Percentiles rank a stretch among this genome's conserved stretches.
phyloP scores from a whole-genome alignment of 768 basidiomycete genomes.

The Termitomyces sp. region DNA sequence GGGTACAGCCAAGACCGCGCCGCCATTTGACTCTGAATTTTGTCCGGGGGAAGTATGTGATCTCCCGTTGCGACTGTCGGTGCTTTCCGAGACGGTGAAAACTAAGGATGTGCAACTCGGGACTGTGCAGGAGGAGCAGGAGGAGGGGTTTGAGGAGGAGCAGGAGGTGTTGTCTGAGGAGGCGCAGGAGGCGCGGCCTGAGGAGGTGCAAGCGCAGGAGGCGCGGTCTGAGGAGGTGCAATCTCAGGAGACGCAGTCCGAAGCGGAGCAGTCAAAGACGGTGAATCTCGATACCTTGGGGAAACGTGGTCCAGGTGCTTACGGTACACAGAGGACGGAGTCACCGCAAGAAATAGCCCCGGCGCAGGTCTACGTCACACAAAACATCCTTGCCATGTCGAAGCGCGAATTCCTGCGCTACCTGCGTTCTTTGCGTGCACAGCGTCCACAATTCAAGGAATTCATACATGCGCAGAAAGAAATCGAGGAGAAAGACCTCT shows the following conservation, averaged over 20 bases:
- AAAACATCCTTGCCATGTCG: constrained; percentile 59
- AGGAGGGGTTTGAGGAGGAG: background rate
- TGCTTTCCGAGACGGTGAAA: background rate
- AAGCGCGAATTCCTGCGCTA: constrained; percentile 52
- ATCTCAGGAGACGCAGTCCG: background rate
- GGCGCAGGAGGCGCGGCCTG: no score
- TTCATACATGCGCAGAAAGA: constrained; percentile 28
- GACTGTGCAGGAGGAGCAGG: background rate
- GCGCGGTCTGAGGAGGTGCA: background rate
- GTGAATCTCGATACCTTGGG: constrained; percentile 17
- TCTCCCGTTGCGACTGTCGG: background rate
- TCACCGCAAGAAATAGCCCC: background rate
- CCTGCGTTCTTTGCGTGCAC: constrained; percentile 48
- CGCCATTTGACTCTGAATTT: constrained; percentile 45
- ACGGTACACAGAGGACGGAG: constrained; percentile 16
- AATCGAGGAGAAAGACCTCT: constrained; percentile 14
- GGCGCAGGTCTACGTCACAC: constrained; percentile 23
- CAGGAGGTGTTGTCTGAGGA: background rate
- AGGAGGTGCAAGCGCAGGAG: background rate
- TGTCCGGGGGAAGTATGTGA: constrained; percentile 19
- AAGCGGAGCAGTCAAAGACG: background rate
- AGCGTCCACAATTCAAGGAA: constrained; percentile 50
- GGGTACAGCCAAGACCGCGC: constrained; percentile 28
- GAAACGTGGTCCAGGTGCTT: constrained; percentile 19
- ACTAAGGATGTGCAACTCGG: background rate